Conservation (phyloP, 2,329 filamentous ascomycete genomes). For the Ophiocordyceps camponoti-saundersi region DNA sequence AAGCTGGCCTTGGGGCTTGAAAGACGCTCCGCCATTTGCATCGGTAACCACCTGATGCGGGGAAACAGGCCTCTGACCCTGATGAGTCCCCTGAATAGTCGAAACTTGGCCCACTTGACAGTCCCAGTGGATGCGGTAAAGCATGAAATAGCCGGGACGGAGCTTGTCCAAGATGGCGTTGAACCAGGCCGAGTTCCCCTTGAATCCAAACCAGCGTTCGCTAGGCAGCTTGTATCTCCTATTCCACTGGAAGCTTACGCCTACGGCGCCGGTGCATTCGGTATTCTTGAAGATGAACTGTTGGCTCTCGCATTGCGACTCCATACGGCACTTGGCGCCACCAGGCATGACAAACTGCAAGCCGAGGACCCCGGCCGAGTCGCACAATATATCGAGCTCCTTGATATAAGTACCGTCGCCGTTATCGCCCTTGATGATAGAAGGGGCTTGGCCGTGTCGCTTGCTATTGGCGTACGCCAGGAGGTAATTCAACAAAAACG, state of each 20-base stretch:
- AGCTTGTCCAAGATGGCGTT: slow-evolving; percentile 3
- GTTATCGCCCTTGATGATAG: slow-evolving; percentile 26
- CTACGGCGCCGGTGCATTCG: slow-evolving; percentile 83
- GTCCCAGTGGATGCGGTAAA: slow-evolving; percentile 36
- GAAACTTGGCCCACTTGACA: slow-evolving; percentile 26
- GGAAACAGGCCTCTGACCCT: too few species aligned
- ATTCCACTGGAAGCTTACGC: slow-evolving; percentile 55
- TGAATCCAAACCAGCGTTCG: too few species aligned
- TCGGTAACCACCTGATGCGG: too few species aligned
- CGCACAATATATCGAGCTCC: slow-evolving; percentile 54
- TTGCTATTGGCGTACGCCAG: slow-evolving; percentile 30
- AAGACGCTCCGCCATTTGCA: too few species aligned
- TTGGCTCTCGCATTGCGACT: slow-evolving; percentile 44
- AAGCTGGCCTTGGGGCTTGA: too few species aligned
- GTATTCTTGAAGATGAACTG: slow-evolving; percentile 62
- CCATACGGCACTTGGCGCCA: slow-evolving; percentile 67
- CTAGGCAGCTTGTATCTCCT: slow-evolving; percentile 30
- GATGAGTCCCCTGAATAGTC: background rate
- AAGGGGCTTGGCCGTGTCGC: slow-evolving; percentile 31
- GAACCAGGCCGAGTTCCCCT: too few species aligned
- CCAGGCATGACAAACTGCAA: slow-evolving; percentile 81
- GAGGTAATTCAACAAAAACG: slow-evolving; percentile 20
- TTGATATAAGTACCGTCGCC: slow-evolving; percentile 50
- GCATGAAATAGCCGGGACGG: slow-evolving; percentile 43
- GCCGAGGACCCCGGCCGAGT: slow-evolving; percentile 63